Percentiles rank a stretch among this genome's conserved stretches.
phyloP scores from a whole-genome alignment of 176 grass and related monocot genomes.

The Poa pratensis region DNA sequence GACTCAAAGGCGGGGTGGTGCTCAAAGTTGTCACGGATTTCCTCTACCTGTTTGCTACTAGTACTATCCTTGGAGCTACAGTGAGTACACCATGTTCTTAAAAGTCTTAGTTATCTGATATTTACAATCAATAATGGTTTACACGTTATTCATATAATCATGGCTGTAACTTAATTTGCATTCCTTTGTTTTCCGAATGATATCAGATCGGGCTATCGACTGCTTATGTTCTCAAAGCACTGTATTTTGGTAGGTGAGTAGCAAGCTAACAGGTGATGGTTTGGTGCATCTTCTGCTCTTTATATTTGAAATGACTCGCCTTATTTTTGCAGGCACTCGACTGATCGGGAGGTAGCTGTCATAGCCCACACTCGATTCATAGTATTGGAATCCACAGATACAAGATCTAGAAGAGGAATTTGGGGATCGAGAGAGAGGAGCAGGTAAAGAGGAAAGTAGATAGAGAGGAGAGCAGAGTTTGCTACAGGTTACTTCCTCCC shows the following conservation, averaged over 20 bases:
- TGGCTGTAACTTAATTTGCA: background rate
- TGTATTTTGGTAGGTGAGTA: conserved; percentile 95
- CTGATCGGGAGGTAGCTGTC: conserved; percentile 72
- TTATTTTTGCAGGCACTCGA: conserved; percentile 77
- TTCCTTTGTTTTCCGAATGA: conserved; percentile 18
- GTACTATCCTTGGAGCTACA: conserved; percentile 74
- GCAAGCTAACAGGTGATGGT: background rate
- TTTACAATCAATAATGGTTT: background rate
- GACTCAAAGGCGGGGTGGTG: conserved; percentile 49
- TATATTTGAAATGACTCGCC: background rate
- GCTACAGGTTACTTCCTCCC: too few relatives aligned
- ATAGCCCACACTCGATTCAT: too few relatives aligned
- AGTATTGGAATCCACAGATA: too few relatives aligned
- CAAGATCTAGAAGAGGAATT: too few relatives aligned
- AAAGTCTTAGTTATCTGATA: conserved; percentile 9
- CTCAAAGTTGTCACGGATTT: conserved; percentile 75
- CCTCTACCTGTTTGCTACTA: conserved; percentile 74
- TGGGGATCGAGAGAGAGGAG: too few relatives aligned
- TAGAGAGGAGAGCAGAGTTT: too few relatives aligned
- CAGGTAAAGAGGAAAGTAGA: too few relatives aligned
- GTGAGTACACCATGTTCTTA: conserved; percentile 51
- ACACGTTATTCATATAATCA: background rate
- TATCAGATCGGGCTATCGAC: conserved; percentile 80
- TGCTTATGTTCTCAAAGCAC: conserved; percentile 80
- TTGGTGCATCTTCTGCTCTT: background rate